Base-by-base conservation (phyloP, 1,284 basidiomycete genomes). In the Ceratobasidium sp. region DNA sequence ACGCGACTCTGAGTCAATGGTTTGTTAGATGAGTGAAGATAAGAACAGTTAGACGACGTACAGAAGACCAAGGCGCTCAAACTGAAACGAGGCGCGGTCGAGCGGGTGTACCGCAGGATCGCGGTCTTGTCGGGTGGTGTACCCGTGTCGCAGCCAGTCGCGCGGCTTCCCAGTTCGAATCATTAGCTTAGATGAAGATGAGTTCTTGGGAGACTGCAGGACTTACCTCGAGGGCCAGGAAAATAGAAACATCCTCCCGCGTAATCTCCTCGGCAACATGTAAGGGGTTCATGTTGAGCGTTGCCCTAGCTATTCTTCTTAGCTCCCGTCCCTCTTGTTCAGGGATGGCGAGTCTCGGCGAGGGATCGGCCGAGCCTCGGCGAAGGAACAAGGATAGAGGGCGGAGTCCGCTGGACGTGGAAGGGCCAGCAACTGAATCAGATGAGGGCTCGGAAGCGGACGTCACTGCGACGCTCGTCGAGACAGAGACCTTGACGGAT, bases 201-300 rank as follows among this genome's bases (percentile, higher is more conserved):
- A n/a, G n/a, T n/a, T n/a, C n/a, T n/a, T n/a, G n/a, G n/a, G n/a
- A n/a, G n/a, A n/a, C n/a, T n/a, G n/a, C n/a, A n/a, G n/a, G 26
- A 80, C 86, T 76, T 75, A 93, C 93, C 86, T 91, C 85, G 75
- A 94, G 94, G 71, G 86, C 85, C 79, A 92, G 80, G 82, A 94
- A 94, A 60, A 89, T 82, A 76, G 85, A 85, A 60, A 86, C 87
- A 80, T 91, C 89, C 39, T 90, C 83, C 68, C 90, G 86, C 45
- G 92, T 93, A 76, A 94, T 93, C 83, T 94, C 92, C 80, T 92
- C 88, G 0, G 93, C 92, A 78, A 94, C 88, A 37, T 90, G 88
- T 11, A 86, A 86, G 6, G 90, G 85, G 78, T 92, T 90, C 17
- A 87, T 83, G 31, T 80, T 82, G 77, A 88, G 85, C 15, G 94